These are phyloP conservation scores for Yarrowia yakushimensis DNA, from an alignment of 805 yeast species.

Conservation along the genomic window DNA sequence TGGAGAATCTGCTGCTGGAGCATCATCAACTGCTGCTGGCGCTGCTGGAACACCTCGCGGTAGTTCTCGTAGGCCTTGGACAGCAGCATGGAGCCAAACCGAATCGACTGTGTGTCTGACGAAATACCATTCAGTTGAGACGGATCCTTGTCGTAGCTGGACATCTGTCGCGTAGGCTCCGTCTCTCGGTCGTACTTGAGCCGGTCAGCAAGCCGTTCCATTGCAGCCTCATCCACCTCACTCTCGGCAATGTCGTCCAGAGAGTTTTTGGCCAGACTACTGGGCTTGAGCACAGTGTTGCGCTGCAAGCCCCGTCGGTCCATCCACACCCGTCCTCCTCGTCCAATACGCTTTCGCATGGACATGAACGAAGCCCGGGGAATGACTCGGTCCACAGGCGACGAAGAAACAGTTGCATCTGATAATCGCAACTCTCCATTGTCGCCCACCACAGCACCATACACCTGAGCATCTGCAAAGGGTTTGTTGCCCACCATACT, in stretches of 20 bases:
- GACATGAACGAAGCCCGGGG: constrained; percentile 12
- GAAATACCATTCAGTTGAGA: constrained; percentile 77
- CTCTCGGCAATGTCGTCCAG: constrained; percentile 36
- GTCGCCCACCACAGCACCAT: constrained; percentile 24
- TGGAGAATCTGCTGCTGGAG: constrained; percentile 42
- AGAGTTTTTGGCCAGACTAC: constrained; percentile 15
- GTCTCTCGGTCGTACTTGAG: constrained; percentile 67
- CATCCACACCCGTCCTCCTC: constrained; percentile 64
- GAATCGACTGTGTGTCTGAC: constrained; percentile 79
- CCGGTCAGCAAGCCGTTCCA: constrained; percentile 50
- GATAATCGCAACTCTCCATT: constrained; percentile 23
- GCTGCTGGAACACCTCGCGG: constrained; percentile 68
- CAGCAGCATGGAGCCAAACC: constrained; percentile 88
- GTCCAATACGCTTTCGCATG: constrained; percentile 69
- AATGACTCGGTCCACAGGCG: neutral
- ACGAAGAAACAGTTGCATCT: neutral
- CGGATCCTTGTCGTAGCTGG: constrained; percentile 71
- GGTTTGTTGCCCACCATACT: constrained; percentile 21
- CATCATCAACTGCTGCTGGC: constrained; percentile 52
- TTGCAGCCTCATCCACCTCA: constrained; percentile 36
- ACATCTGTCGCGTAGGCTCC: constrained; percentile 41
- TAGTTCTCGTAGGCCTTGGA: constrained; percentile 80
- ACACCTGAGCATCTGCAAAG: constrained; percentile 20
- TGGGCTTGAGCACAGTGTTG: constrained; percentile 23
- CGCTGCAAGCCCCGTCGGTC: constrained; percentile 63